These are phyloP conservation scores for Diutina sp. DNA, from an alignment of 1,139 yeast species.

Conservation along the genomic window DNA sequence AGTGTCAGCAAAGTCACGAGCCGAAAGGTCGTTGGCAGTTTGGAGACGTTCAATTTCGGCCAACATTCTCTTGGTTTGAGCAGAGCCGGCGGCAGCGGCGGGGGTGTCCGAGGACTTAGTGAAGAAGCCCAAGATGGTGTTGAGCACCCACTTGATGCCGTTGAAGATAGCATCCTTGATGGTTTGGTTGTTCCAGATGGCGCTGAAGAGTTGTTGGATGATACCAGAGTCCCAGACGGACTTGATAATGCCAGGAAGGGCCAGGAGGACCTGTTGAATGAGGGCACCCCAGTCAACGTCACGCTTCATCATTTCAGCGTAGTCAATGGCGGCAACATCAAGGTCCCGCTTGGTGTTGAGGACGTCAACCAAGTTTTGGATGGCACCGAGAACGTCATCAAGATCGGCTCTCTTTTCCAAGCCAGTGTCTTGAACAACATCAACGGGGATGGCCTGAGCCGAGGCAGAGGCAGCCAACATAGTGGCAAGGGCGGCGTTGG, in stretches of 20 bases:
- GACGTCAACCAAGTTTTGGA: conserved; percentile 1
- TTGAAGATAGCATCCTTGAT: conserved; percentile 4
- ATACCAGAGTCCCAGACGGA: conserved; percentile 14
- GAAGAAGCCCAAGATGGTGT: conserved; percentile 11
- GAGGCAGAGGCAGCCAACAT: conserved; percentile 2
- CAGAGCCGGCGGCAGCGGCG: not conserved
- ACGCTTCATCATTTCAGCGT: conserved; percentile 3
- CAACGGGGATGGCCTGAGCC: conserved; percentile 1
- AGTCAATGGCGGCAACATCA: not conserved
- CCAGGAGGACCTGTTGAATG: conserved; percentile 7
- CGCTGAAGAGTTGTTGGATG: conserved; percentile 11
- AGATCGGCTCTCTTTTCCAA: not conserved
- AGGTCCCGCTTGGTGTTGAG: not conserved
- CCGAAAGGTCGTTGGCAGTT: not conserved
- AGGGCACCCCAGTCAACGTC: conserved; percentile 12
- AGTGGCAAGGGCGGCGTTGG: not conserved
- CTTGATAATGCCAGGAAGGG: conserved; percentile 8
- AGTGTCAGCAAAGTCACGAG: conserved; percentile 8
- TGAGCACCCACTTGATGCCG: conserved; percentile 9
- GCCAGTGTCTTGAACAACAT: not conserved
- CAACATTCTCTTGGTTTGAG: not conserved
- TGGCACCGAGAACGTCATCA: not conserved
- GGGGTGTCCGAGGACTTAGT: conserved; percentile 3
- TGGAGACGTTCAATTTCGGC: not conserved
- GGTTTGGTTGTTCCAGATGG: conserved; percentile 13